Conservation (phyloP, 495 filamentous ascomycete species). For the Pyrenopolyporus hunteri region DNA sequence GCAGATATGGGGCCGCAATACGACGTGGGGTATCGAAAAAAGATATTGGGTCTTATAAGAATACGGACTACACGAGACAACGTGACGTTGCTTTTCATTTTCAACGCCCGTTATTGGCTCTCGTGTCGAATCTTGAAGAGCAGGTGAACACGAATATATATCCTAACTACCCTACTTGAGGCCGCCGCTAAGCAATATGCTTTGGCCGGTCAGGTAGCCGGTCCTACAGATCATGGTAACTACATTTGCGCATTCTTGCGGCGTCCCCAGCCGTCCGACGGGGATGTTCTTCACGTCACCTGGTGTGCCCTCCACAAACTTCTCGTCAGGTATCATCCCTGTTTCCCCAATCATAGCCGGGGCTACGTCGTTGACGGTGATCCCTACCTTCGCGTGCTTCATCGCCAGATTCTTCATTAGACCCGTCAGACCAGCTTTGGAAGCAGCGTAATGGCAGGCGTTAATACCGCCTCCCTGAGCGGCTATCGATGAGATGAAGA, state of each 20-base stretch:
- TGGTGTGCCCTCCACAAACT: constrained; percentile 54
- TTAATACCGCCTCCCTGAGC: constrained; percentile 70
- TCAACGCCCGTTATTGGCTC: too few species aligned
- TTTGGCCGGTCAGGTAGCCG: constrained; percentile 73
- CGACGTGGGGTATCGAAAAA: too few species aligned
- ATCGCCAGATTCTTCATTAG: constrained; percentile 71
- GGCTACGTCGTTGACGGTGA: constrained; percentile 78
- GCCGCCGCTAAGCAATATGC: constrained; percentile 63
- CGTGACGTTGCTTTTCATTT: too few species aligned
- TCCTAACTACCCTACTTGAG: constrained; percentile 53
- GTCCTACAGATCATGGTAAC: constrained; percentile 71
- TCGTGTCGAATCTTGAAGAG: too few species aligned
- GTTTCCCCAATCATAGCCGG: constrained; percentile 77
- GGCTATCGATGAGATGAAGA: constrained; percentile 73
- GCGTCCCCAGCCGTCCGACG: constrained; percentile 65
- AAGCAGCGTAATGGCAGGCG: constrained; percentile 72
- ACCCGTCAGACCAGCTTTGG: constrained; percentile 65
- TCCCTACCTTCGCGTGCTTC: constrained; percentile 65
- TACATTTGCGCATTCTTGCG: constrained; percentile 70
- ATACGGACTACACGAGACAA: too few species aligned
- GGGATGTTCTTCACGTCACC: constrained; percentile 64
- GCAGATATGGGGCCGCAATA: too few species aligned
- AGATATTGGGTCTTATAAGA: too few species aligned
- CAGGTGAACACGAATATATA: too few species aligned
- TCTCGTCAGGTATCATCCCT: constrained; percentile 66